phyloP scores from a whole-genome alignment of 306 rosid genomes.

The Gastrolobium bilobum region DNA sequence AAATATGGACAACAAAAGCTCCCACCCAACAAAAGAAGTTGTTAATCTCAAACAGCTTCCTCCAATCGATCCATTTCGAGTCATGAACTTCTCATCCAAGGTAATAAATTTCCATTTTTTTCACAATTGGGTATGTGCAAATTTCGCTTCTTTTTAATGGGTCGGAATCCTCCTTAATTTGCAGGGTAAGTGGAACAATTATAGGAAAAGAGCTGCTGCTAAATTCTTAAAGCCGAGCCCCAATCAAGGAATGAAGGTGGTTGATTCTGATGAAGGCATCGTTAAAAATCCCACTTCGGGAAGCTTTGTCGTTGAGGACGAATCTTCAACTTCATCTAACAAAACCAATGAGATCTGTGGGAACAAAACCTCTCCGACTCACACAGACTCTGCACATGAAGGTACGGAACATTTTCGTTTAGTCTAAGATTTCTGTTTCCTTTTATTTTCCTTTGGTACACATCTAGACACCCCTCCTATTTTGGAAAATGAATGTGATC shows the following conservation, averaged over 20 bases:
- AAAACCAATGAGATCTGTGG: constrained; percentile 17
- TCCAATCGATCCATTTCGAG: constrained; percentile 45
- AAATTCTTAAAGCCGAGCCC: constrained; percentile 37
- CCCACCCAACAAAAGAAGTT: neutral
- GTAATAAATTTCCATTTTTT: constrained; percentile 14
- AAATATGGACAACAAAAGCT: constrained; percentile 38
- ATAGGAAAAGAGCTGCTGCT: constrained; percentile 22
- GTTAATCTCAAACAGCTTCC: constrained; percentile 50
- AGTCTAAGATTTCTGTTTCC: neutral
- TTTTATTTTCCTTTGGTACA: no score
- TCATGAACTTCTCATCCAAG: constrained; percentile 37
- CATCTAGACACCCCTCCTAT: neutral
- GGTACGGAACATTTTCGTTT: constrained; percentile 42
- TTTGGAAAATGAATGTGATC: neutral
- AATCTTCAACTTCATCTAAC: constrained; percentile 27
- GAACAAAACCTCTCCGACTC: constrained; percentile 1
- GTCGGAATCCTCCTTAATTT: neutral
- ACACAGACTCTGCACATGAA: constrained; percentile 36
- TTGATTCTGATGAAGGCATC: constrained; percentile 9
- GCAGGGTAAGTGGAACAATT: constrained; percentile 47
- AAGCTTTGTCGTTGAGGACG: constrained; percentile 4
- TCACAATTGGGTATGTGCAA: neutral
- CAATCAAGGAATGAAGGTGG: constrained; percentile 8
- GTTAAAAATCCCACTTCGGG: neutral
- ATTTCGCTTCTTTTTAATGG: neutral